Percentiles rank a stretch among this genome's conserved stretches.
Conservation (phyloP, 371 early-diverging fungal species). For the Homolaphlyctis polyrhiza region DNA sequence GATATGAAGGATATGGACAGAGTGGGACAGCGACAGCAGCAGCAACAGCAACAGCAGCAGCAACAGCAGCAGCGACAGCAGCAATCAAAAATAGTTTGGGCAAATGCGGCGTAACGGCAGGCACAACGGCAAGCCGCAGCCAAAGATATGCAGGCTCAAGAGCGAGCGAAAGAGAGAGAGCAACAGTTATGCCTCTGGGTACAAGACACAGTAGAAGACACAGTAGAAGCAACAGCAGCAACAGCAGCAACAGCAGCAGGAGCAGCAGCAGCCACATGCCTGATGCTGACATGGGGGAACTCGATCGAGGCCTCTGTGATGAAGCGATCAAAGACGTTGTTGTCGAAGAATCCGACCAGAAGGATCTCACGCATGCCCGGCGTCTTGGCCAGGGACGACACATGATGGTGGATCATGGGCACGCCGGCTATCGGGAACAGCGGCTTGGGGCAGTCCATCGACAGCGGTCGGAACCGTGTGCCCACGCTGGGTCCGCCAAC, state of each 20-base stretch:
- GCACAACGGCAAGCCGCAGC: neutral
- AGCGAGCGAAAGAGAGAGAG: too few species aligned
- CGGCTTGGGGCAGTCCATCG: conserved; percentile 93
- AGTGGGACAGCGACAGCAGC: neutral
- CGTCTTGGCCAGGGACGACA: conserved; percentile 82
- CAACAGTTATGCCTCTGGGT: too few species aligned
- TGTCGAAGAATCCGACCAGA: conserved; percentile 94
- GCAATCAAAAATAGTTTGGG: neutral
- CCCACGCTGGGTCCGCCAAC: conserved; percentile 97
- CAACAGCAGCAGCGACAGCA: neutral
- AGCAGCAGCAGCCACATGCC: conserved; percentile 39
- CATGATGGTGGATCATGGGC: conserved; percentile 94
- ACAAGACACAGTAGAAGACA: too few species aligned
- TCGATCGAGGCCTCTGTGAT: conserved; percentile 76
- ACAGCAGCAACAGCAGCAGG: too few species aligned
- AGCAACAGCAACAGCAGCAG: neutral
- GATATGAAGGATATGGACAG: too few species aligned
- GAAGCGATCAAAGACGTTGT: conserved; percentile 81
- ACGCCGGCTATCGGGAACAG: conserved; percentile 94
- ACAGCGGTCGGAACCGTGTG: conserved; percentile 95
- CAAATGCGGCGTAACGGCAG: neutral
- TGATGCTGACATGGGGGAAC: conserved; percentile 75
- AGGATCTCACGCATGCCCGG: conserved; percentile 85
- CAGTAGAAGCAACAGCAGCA: too few species aligned
- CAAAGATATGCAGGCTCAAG: too few species aligned